phyloP scores from a whole-genome alignment of 768 basidiomycete species.

The Trametopsis cervina region DNA sequence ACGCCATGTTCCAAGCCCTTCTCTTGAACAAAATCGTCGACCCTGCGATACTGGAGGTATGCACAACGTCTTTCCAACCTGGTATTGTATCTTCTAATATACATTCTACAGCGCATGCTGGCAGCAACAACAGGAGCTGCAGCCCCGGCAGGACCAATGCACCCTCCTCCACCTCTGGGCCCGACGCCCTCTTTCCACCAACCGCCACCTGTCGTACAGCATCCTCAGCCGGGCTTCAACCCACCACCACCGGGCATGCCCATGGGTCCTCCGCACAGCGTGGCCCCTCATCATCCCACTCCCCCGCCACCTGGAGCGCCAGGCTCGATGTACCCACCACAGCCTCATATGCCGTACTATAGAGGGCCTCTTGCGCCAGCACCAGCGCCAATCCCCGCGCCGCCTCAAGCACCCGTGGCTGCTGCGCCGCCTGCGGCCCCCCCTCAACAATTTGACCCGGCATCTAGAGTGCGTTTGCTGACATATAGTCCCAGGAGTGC shows the following conservation, averaged over 20 bases:
- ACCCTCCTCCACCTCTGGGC: slow-evolving; percentile 13
- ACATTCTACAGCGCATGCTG: slow-evolving; percentile 38
- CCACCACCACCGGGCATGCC: slow-evolving; percentile 6
- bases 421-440: slow-evolving; percentile 29
- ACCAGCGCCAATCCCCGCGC: not conserved
- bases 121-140: slow-evolving; percentile 28
- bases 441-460: slow-evolving; percentile 35
- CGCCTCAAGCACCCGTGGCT: slow-evolving; percentile 10
- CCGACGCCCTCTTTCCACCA: slow-evolving; percentile 18
- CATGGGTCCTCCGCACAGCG: slow-evolving; percentile 10
- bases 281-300: slow-evolving; percentile 13
- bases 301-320: slow-evolving; percentile 16
- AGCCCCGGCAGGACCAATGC: slow-evolving; percentile 10
- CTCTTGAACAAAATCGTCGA: slow-evolving; percentile 93
- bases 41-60: slow-evolving; percentile 72
- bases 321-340: slow-evolving; percentile 17
- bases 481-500: no score
- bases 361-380: slow-evolving; percentile 14
- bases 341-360: slow-evolving; percentile 15
- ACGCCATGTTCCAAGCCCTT: slow-evolving; percentile 93
- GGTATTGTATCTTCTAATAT: not conserved
- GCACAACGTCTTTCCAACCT: slow-evolving; percentile 1
- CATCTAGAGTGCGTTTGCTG: slow-evolving; percentile 37
- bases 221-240: slow-evolving; percentile 8
- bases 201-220: slow-evolving; percentile 19